Base-by-base conservation (phyloP, 495 filamentous ascomycete species). In the Lasiosphaeriaceae sp. region DNA sequence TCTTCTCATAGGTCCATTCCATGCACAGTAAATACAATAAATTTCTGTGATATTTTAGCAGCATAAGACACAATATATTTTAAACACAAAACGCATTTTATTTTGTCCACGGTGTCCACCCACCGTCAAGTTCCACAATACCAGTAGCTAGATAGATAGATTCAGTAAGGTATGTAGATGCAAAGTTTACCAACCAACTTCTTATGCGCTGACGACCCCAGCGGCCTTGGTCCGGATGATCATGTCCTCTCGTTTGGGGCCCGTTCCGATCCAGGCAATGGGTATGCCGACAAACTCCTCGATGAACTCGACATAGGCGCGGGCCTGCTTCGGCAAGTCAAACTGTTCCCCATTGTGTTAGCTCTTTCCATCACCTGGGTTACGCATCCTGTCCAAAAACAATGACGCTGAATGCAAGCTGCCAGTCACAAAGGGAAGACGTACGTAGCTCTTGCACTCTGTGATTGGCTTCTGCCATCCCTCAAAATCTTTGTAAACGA, bases 261-360 rank as follows among this genome's bases (percentile, higher is more conserved):
- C 92, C 17, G 87, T 90, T 12, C 90, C 90, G 65, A 95, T 87
- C 75, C 82, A 92, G 69, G 84, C 84, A 47, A 94, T 74, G 55
- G 74, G 80, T 17, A 92, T 85, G 29, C 84, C 89, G 17, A 90
- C 73, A 62, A 85, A 86, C 62, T 83, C 72, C 76, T 95, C 91
- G 34, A 73, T 70, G 50, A 87, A 92, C 66, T 84, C 77, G 57
- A 96, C 76, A 55, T 96, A 96, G 0, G 81, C 80, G 55, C 78
- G 80, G 26, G 92, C 90, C 60, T 90, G 83, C 58, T 72, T 68
- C n/a, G 92, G 92, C 29, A 96, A 72, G 39, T 89, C 82, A 50
- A 85, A 81, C 67, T 79, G n/a, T 47, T 34, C 31, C 20, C n/a
- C 88, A 17, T 21, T 26, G n/a, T 16, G 55, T 67, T 45, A 67